phyloP scores from a whole-genome alignment of 176 grass and related monocot species.

The Rhipidocladum racemiflorum region DNA sequence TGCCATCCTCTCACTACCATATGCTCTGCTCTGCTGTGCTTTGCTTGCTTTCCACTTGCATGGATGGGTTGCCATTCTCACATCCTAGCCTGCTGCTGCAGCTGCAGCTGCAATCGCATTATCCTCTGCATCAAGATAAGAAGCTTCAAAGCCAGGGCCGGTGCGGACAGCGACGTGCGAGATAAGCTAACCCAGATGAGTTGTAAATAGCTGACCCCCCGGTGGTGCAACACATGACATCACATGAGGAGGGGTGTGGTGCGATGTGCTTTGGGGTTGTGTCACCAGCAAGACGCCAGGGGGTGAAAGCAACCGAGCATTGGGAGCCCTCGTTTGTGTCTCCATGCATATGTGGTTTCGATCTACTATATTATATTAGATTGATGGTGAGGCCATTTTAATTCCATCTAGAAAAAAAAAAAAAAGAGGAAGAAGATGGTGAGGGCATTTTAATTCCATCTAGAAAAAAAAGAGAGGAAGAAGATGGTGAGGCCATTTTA shows the following conservation, averaged over 20 bases:
- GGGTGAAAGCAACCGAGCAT: constrained; percentile 32
- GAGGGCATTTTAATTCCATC: background rate
- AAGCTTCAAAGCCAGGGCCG: background rate
- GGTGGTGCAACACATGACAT: background rate
- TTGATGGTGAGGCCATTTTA: background rate
- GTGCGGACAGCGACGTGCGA: constrained; percentile 14
- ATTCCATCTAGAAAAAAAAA: background rate
- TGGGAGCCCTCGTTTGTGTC: background rate
- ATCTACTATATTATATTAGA: background rate
- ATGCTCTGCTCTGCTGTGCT: background rate
- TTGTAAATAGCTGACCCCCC: constrained; percentile 5
- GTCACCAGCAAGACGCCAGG: constrained; percentile 34
- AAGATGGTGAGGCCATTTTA: background rate
- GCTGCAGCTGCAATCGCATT: background rate
- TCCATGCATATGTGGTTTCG: too few relatives aligned
- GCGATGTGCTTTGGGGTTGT: constrained; percentile 9
- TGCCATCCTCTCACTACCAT: background rate
- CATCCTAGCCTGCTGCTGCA: background rate
- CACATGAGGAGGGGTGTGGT: background rate
- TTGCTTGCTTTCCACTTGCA: constrained; percentile 8
- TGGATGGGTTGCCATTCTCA: constrained; percentile 4
- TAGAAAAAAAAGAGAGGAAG: too few relatives aligned
- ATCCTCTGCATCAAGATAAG: constrained; percentile 9
- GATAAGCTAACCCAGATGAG: constrained; percentile 1
- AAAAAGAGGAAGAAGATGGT: too few relatives aligned